Conservation (phyloP, 2,329 filamentous ascomycete species). For the Metarhizium sp. region DNA sequence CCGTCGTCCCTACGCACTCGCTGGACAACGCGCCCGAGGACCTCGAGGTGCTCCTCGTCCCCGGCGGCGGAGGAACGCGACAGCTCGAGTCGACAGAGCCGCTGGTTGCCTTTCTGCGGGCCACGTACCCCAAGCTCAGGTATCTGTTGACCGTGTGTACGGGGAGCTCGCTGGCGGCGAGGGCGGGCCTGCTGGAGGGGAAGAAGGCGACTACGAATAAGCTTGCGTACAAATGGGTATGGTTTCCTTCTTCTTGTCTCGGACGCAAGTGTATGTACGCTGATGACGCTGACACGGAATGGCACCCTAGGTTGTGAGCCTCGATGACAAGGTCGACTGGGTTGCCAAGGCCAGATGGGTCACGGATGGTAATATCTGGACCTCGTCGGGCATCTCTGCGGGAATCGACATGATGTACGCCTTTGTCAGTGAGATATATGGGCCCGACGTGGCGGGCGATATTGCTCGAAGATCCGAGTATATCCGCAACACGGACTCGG, state of each 20-base stretch:
- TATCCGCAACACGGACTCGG: slow-evolving; percentile 39
- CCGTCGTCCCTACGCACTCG: slow-evolving; percentile 25
- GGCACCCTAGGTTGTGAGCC: slow-evolving; percentile 20
- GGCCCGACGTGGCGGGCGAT: slow-evolving; percentile 35
- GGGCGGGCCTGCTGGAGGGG: slow-evolving; percentile 46
- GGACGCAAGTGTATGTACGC: background rate
- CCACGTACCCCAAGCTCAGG: slow-evolving; percentile 13
- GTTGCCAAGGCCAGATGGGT: slow-evolving; percentile 49
- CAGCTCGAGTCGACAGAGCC: slow-evolving; percentile 7
- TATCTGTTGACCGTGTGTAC: slow-evolving; percentile 45
- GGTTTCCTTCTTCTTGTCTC: too few relatives aligned
- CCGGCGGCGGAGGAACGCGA: slow-evolving; percentile 26
- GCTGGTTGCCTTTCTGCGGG: slow-evolving; percentile 30
- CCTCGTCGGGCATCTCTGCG: slow-evolving; percentile 44
- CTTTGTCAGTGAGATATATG: slow-evolving; percentile 30
- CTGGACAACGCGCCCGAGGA: slow-evolving; percentile 16
- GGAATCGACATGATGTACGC: slow-evolving; percentile 29
- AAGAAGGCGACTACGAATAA: slow-evolving; percentile 54
- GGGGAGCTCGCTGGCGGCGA: slow-evolving; percentile 43
- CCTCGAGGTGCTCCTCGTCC: slow-evolving; percentile 28
- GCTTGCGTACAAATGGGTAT: slow-evolving; percentile 31
- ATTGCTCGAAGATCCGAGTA: slow-evolving; percentile 49
- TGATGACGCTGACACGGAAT: background rate
- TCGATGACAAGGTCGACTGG: slow-evolving; percentile 42
- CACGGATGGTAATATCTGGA: slow-evolving; percentile 51